A percentile compares a stretch with the other conserved stretches of the same genome.
Conservation (phyloP, 2,329 filamentous ascomycete genomes). For the Ophiocordyceps sinensis region DNA sequence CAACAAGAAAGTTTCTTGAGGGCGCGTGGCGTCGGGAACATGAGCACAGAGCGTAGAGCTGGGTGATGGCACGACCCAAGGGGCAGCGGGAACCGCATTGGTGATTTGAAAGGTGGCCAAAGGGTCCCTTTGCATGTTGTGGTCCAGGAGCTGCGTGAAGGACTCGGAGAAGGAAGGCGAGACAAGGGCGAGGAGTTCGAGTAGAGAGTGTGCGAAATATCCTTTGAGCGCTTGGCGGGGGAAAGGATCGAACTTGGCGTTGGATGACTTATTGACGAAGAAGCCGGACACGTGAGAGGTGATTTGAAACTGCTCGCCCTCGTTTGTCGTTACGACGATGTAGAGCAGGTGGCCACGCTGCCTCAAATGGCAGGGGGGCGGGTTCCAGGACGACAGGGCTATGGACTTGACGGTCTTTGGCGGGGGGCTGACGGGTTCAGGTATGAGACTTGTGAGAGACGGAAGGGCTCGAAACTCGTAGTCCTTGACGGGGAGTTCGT, state of each 20-base stretch:
- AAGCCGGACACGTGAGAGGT: slow-evolving; percentile 91
- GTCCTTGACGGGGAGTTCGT: slow-evolving; percentile 37
- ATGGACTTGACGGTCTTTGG: slow-evolving; percentile 89
- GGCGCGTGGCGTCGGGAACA: slow-evolving; percentile 69
- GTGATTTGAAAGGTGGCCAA: slow-evolving; percentile 90
- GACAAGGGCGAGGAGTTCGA: slow-evolving; percentile 62
- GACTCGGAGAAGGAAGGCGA: slow-evolving; percentile 70
- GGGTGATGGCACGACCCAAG: slow-evolving; percentile 71
- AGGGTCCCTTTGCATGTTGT: slow-evolving; percentile 73
- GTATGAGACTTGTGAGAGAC: slow-evolving; percentile 56
- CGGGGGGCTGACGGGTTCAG: slow-evolving; percentile 47
- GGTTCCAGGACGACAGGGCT: slow-evolving; percentile 88
- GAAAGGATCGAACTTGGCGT: slow-evolving; percentile 85
- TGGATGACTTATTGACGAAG: slow-evolving; percentile 93
- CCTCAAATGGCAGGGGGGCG: slow-evolving; percentile 78
- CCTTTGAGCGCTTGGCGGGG: slow-evolving; percentile 68
- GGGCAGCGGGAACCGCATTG: slow-evolving; percentile 81
- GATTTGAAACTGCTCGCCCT: slow-evolving; percentile 89
- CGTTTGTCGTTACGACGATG: slow-evolving; percentile 74
- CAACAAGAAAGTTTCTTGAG: slow-evolving; percentile 85
- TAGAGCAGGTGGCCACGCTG: slow-evolving; percentile 91
- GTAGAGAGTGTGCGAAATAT: slow-evolving; percentile 68
- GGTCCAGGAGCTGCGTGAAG: slow-evolving; percentile 69
- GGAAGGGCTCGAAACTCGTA: slow-evolving; percentile 66
- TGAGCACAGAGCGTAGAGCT: slow-evolving; percentile 54